A percentile compares a stretch with the other conserved stretches of the same genome.
Conservation (phyloP, 176 grass and related monocot genomes). For the Canna indica region DNA sequence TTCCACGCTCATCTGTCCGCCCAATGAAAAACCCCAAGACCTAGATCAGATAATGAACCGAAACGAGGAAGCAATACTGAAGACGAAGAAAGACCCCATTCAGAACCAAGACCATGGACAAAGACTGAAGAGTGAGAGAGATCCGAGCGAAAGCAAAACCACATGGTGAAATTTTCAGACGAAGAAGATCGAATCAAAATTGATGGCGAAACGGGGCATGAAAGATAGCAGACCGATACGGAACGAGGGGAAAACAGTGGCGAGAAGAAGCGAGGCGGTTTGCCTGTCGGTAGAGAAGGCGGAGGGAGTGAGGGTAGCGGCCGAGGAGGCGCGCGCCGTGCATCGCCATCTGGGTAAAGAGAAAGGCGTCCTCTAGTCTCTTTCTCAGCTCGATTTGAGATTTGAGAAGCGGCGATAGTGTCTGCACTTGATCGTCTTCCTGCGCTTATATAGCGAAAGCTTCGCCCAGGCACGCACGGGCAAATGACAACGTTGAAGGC, state of each 20-base stretch:
- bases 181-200: not conserved
- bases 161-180: too few relatives aligned
- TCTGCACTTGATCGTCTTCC: too few relatives aligned
- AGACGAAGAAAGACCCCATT: not conserved
- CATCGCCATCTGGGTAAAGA: constrained; percentile 57
- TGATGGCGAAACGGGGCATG: not conserved
- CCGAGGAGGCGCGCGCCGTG: constrained; percentile 42
- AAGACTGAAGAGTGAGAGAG: too few relatives aligned
- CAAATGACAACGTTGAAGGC: too few relatives aligned
- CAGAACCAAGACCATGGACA: not conserved
- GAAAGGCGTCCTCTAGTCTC: too few relatives aligned
- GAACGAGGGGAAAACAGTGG: not conserved
- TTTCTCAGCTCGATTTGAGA: too few relatives aligned
- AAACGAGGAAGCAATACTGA: not conserved
- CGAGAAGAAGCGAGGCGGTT: constrained; percentile 7
- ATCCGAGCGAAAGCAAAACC: too few relatives aligned
- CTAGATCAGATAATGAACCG: not conserved
- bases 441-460: too few relatives aligned
- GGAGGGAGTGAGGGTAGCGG: constrained; percentile 21
- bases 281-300: constrained; percentile 3
- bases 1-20: constrained; percentile 43
- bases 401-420: too few relatives aligned
- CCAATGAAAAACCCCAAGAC: not conserved
- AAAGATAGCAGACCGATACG: not conserved
- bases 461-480: too few relatives aligned